Base-by-base conservation (phyloP, 768 basidiomycete species). In the Hypsizygus marmoreus region DNA sequence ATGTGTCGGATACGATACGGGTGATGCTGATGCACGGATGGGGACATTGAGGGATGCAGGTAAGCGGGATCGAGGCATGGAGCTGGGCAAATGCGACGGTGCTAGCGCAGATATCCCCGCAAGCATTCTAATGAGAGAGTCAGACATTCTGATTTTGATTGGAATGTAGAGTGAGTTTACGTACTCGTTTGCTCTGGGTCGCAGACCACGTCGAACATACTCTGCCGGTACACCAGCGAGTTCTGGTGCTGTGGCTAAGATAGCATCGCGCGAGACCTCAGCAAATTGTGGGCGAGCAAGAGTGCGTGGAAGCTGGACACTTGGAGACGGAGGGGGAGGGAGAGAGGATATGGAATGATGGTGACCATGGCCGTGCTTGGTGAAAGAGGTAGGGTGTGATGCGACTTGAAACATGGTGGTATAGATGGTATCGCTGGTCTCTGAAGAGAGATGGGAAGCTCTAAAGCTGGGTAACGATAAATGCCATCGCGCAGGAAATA, bases 291-390 rank as follows among this genome's bases (percentile, higher is more conserved):
- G 87, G 9, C 86, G 79, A 24, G 77, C 69, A 39, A 91, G 81
- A 30, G 72, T 80, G 44, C 87, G 79, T n/a, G 87, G 88, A 17
- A 91, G 79, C 55, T 88, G 83, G 9, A 89, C 73, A 54, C 54
- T 61, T 3, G 69, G 59, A 10, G 56, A 49, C 8, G 45, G 49
- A 24, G 58, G 17, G 28, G 39, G 46, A 13, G 55, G 19, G 4
- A 63, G 45, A 2, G 59, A 39, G 14, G 61, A 37, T 23, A 61
- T 50, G n/a, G 61, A 44, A 30, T 63, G 67, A 23, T 64, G 67
- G 41, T 68, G 68, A 22, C 57, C 54, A 53, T 72, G 72, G 38
- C 54, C 51, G 58, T 68, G 72, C 49, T 62, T 62, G 49, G 61
- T 54, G 56, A 75, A 76, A 37, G 71, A 51, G 28, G 71, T 49